phyloP scores from a whole-genome alignment of 768 basidiomycete genomes.

The Mycena chlorophos region DNA sequence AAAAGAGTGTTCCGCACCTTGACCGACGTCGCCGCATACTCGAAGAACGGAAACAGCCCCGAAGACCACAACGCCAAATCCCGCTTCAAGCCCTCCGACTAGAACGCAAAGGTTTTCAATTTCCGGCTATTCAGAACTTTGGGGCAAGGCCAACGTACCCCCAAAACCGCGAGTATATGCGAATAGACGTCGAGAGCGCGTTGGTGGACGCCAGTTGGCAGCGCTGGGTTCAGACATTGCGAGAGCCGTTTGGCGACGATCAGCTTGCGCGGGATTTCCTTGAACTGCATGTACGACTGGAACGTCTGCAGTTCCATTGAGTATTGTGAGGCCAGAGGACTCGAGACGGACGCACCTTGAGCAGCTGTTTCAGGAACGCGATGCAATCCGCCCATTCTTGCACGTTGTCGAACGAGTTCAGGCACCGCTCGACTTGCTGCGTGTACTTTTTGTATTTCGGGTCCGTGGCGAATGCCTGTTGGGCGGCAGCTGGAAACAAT shows the following conservation, averaged over 20 bases:
- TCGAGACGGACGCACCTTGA: slow-evolving; percentile 60
- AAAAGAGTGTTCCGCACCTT: slow-evolving; percentile 51
- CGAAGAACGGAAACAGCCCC: slow-evolving; percentile 97
- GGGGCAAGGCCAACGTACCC: slow-evolving; percentile 59
- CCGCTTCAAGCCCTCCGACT: slow-evolving; percentile 84
- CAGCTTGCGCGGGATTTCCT: slow-evolving; percentile 93
- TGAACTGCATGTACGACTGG: slow-evolving; percentile 90
- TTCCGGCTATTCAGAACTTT: background rate
- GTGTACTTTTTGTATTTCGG: slow-evolving; percentile 94
- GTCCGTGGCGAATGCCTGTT: slow-evolving; percentile 69
- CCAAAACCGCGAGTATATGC: slow-evolving; percentile 87
- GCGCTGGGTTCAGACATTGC: slow-evolving; percentile 96
- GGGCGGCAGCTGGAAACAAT: slow-evolving; percentile 42
- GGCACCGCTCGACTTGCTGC: slow-evolving; percentile 87
- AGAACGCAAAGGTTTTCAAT: slow-evolving; percentile 11
- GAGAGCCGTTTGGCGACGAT: slow-evolving; percentile 92
- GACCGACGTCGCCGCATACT: slow-evolving; percentile 98
- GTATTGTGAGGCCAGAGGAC: slow-evolving; percentile 3
- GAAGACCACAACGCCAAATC: slow-evolving; percentile 94
- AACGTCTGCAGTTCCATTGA: slow-evolving; percentile 60
- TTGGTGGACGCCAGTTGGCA: slow-evolving; percentile 96
- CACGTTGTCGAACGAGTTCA: slow-evolving; percentile 91
- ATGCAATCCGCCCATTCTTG: slow-evolving; percentile 99
- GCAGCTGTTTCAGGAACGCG: slow-evolving; percentile 89
- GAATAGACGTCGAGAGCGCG: slow-evolving; percentile 93